Percentiles rank a stretch among this genome's conserved stretches.
These are phyloP conservation scores for Phytophthora lateralis DNA, from an alignment of 352 stramenopile genomes.

Conservation along the genomic window DNA sequence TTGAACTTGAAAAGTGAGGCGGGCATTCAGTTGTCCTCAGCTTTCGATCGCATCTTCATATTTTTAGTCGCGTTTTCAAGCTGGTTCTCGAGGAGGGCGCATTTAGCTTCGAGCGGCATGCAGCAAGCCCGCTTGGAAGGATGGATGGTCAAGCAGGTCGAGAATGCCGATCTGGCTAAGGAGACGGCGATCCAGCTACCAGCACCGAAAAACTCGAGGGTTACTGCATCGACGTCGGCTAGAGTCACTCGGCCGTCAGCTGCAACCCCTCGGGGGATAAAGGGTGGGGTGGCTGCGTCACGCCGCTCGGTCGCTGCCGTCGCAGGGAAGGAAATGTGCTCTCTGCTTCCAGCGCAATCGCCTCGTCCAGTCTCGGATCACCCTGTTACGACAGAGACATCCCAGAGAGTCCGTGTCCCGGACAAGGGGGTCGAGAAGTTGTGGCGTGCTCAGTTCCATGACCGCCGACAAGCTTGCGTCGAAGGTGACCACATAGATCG, in stretches of 20 bases:
- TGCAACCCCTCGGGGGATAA: slow-evolving; percentile 14
- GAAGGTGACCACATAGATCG: slow-evolving; percentile 57
- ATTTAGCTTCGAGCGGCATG: slow-evolving; percentile 38
- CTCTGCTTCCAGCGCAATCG: slow-evolving; percentile 5
- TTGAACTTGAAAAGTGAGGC: slow-evolving; percentile 19
- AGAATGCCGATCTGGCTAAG: slow-evolving; percentile 67
- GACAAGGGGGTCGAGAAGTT: slow-evolving; percentile 48
- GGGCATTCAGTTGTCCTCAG: neutral
- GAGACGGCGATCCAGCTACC: slow-evolving; percentile 69
- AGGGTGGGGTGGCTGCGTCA: slow-evolving; percentile 12
- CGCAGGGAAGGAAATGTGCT: slow-evolving; percentile 28
- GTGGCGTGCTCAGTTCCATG: slow-evolving; percentile 55
- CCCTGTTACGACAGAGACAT: slow-evolving; percentile 1
- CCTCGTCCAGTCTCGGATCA: slow-evolving; percentile 7
- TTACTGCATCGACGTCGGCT: neutral
- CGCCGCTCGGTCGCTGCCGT: slow-evolving; percentile 14
- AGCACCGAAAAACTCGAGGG: slow-evolving; percentile 3
- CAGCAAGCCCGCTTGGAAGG: slow-evolving; percentile 71
- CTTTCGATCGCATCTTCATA: slow-evolving; percentile 9
- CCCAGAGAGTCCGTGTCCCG: slow-evolving; percentile 8
- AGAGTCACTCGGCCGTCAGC: slow-evolving; percentile 2
- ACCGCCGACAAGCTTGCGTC: slow-evolving; percentile 32
- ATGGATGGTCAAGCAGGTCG: slow-evolving; percentile 82
- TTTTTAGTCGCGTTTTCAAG: slow-evolving; percentile 28
- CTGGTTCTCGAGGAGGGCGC: neutral